Evolutionary conservation across 257 asterid species (phyloP), one percentile per base, ranked within the genome.

Genomic region (Plectranthus barbatus): DNA sequence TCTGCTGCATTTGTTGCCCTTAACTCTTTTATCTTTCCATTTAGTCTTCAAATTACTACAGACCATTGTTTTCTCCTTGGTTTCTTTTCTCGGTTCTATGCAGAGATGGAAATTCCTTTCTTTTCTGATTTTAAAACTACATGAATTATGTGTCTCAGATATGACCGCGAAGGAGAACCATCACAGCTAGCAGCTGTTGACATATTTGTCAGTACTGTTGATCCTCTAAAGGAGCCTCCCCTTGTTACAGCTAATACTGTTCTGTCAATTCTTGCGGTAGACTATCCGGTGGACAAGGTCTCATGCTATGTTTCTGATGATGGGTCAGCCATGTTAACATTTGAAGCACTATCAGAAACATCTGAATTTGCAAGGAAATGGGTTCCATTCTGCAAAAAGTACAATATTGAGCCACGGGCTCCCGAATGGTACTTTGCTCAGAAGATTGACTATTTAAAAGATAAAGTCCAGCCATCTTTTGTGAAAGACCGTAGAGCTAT

Each of bases 121-220:
- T 26, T 2, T 26, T 26, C n/a, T 2, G 31, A 58, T 57, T 53
- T 59, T 55, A 33, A 31, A 50, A 18, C 51, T 21, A 53, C 48
- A 58, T 56, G 42, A 51, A 55, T 76, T 52, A 34, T 70, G 48
- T 64, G 53, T 26, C 48, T 73, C 86, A 93, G 99, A 76, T 93
- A 93, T 68, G 99, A 93, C 48, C 84, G 92, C 45, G 99, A 93
- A 76, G 99, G 99, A 69, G 97, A 93, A 80, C 88, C 96, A 71
- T 90, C 99, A 57, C 97, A 93, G 69, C 75, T 93, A 71, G 99
- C 97, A 76, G 97, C 97, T 82, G 99, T 93, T 65, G 99, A 93
- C 84, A 90, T 90, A 66, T 93, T 93, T 87, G 99, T 93, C 83
- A 93, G 97, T 84, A 90, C 97, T 66, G 97, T 93, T 6, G 99